Percentiles rank a stretch among this genome's conserved stretches.
phyloP scores from a whole-genome alignment of 1,284 basidiomycete genomes.

The Pseudozyma pruni region DNA sequence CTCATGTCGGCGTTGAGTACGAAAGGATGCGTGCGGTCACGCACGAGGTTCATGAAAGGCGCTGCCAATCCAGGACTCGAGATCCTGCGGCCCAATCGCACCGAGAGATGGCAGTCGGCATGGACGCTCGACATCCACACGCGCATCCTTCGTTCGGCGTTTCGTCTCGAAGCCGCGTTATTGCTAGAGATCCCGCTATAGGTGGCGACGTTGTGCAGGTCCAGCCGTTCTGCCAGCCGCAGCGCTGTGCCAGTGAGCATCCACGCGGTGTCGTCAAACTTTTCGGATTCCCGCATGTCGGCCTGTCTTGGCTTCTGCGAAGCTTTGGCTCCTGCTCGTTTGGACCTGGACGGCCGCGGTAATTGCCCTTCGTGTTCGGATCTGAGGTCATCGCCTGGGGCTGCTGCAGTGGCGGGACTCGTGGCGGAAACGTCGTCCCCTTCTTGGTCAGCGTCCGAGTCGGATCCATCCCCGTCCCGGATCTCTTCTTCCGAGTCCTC shows the following conservation, averaged over 20 bases:
- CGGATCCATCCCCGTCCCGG: constrained; percentile 6
- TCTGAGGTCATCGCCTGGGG: constrained; percentile 23
- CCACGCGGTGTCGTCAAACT: constrained; percentile 55
- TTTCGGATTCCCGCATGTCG: constrained; percentile 48
- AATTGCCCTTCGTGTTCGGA: constrained; percentile 37
- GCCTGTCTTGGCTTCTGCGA: constrained; percentile 27
- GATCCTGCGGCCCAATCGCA: constrained; percentile 50
- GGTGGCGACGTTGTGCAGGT: constrained; percentile 50
- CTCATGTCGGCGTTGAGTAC: constrained; percentile 40
- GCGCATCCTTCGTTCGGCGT: constrained; percentile 50
- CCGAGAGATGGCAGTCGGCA: constrained; percentile 53
- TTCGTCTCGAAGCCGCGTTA: constrained; percentile 32
- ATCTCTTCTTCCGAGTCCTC: constrained; percentile 33
- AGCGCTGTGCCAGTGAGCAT: constrained; percentile 52
- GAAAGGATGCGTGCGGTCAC: constrained; percentile 49
- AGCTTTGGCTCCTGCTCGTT: constrained; percentile 2
- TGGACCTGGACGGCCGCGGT: constrained; percentile 11
- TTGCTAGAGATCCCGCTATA: constrained; percentile 48
- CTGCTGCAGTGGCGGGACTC: constrained; percentile 23
- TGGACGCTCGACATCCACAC: constrained; percentile 57
- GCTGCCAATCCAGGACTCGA: constrained; percentile 51
- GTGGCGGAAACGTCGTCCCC: constrained; percentile 12
- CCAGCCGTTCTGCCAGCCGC: constrained; percentile 49
- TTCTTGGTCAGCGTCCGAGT: constrained; percentile 18
- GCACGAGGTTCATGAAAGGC: constrained; percentile 49